Evolutionary conservation across 495 filamentous ascomycete genomes (phyloP).

Genomic region (Hyaloscypha hepaticicola): DNA sequence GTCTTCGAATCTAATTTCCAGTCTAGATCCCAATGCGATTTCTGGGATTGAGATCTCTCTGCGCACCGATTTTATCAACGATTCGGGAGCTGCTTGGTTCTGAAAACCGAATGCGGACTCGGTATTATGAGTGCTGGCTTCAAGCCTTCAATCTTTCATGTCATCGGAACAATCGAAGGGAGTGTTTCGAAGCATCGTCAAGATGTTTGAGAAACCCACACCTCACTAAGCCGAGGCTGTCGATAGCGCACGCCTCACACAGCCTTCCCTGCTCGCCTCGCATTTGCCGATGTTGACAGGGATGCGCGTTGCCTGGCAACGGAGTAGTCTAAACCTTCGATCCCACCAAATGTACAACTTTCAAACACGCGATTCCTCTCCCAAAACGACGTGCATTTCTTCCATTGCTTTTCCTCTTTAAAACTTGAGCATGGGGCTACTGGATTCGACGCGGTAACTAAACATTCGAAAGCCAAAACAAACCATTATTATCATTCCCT

Average conservation of each 20-base stretch:
- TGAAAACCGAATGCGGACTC: neutral
- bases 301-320: slow-evolving; percentile 5
- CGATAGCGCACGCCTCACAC: neutral
- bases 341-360: neutral
- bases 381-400: slow-evolving; percentile 27
- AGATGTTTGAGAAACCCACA: neutral
- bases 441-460: slow-evolving; percentile 21
- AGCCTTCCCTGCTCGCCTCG: neutral
- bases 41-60: no score
- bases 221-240: neutral
- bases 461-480: slow-evolving; percentile 2
- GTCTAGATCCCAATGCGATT: no score
- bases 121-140: neutral
- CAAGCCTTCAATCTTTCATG: neutral
- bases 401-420: slow-evolving; percentile 13
- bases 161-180: neutral
- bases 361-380: slow-evolving; percentile 29
- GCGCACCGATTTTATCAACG: no score
- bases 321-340: slow-evolving; percentile 2
- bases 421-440: slow-evolving; percentile 27
- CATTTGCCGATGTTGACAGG: neutral
- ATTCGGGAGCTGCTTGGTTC: neutral
- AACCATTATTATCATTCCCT: slow-evolving; percentile 10
- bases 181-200: neutral
- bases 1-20: no score